Evolutionary conservation across 2,329 filamentous ascomycete species (phyloP).

Genomic region (Cordyceps tenuipes): DNA sequence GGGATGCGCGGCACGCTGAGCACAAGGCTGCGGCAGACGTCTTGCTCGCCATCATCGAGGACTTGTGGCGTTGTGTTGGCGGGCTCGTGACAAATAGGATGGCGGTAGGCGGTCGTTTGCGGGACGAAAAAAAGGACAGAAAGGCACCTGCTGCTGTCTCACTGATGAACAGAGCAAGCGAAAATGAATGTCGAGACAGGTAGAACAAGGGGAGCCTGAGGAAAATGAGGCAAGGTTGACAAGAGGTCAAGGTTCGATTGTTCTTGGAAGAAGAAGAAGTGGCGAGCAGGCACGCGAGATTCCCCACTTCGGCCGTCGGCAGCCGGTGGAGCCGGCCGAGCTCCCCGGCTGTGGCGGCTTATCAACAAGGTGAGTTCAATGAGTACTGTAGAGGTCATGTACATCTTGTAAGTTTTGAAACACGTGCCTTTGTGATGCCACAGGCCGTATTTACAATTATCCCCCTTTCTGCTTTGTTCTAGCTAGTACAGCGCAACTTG

Average conservation of each 20-base stretch:
- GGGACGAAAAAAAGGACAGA: too few relatives aligned
- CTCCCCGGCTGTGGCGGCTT: background rate
- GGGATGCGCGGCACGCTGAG: conserved; percentile 5
- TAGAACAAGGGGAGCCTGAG: too few relatives aligned
- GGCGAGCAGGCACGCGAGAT: conserved; percentile 7
- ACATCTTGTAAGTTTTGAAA: background rate
- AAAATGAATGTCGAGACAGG: too few relatives aligned
- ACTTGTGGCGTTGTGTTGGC: too few relatives aligned
- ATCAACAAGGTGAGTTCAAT: background rate
- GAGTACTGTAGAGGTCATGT: background rate
- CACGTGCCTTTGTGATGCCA: too few relatives aligned
- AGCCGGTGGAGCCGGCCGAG: background rate
- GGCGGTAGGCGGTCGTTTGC: too few relatives aligned
- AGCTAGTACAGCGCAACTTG: background rate
- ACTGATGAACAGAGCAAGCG: too few relatives aligned
- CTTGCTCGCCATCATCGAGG: background rate
- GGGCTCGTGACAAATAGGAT: too few relatives aligned
- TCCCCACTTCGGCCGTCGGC: conserved; percentile 5
- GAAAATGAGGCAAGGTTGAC: too few relatives aligned
- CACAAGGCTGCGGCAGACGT: background rate
- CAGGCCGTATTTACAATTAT: too few relatives aligned
- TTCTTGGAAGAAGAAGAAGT: background rate
- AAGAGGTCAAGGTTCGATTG: too few relatives aligned
- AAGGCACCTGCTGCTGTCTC: too few relatives aligned
- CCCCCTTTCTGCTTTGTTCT: background rate